These are phyloP conservation scores for Melocanna baccifera DNA, from an alignment of 176 grass and related monocot genomes.

Conservation along the genomic window DNA sequence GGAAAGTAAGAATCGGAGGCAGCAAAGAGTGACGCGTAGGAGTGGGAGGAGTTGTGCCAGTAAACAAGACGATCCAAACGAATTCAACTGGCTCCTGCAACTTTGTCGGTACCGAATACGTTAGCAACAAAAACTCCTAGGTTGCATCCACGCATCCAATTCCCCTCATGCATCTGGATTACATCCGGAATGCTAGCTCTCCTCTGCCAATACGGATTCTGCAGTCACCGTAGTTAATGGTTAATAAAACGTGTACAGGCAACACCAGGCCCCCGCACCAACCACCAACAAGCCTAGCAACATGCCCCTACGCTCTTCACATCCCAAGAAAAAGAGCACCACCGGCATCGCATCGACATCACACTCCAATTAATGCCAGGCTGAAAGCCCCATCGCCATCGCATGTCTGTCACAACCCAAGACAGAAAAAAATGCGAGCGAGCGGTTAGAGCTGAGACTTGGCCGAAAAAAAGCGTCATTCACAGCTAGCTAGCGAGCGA, in stretches of 20 bases:
- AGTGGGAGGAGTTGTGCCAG: too few relatives aligned
- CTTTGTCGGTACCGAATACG: too few relatives aligned
- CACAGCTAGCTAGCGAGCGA: not conserved
- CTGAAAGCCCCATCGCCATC: not conserved
- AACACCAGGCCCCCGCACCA: not conserved
- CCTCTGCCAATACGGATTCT: not conserved
- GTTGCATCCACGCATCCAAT: too few relatives aligned
- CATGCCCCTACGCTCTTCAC: not conserved
- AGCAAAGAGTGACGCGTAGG: too few relatives aligned
- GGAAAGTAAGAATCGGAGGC: too few relatives aligned
- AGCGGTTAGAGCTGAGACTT: too few relatives aligned
- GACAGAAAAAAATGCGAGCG: too few relatives aligned
- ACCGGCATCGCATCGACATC: not conserved
- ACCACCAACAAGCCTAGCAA: not conserved
- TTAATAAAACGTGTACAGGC: conserved; percentile 8
- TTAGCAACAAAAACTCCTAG: too few relatives aligned
- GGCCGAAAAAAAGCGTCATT: not conserved
- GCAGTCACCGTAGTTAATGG: not conserved
- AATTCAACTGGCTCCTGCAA: too few relatives aligned
- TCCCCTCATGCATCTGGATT: too few relatives aligned
- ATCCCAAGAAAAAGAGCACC: not conserved
- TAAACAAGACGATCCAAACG: too few relatives aligned
- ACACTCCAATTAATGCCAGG: not conserved
- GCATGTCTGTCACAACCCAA: not conserved
- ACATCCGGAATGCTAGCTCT: not conserved